Conservation (phyloP, 2,329 filamentous ascomycete genomes). For the Sporothrix brasiliensis region DNA sequence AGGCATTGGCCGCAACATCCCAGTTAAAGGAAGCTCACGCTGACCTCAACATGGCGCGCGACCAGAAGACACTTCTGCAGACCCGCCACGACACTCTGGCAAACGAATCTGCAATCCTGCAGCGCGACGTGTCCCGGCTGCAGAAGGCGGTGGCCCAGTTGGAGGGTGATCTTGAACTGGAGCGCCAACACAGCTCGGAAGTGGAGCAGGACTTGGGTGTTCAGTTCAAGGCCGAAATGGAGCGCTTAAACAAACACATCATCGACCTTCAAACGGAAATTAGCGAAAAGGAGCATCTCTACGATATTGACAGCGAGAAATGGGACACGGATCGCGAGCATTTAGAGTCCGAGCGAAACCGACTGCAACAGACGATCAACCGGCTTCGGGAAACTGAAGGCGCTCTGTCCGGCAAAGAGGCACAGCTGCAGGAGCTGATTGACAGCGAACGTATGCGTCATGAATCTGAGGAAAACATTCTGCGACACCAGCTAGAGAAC, state of each 20-base stretch:
- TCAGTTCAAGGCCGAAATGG: slow-evolving; percentile 53
- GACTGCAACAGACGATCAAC: slow-evolving; percentile 71
- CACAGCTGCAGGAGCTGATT: slow-evolving; percentile 67
- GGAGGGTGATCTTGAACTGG: slow-evolving; percentile 53
- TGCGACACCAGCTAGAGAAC: slow-evolving; percentile 74
- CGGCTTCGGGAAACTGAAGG: slow-evolving; percentile 69
- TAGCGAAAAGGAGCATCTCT: slow-evolving; percentile 69
- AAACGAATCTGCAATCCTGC: slow-evolving; percentile 66
- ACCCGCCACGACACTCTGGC: slow-evolving; percentile 68
- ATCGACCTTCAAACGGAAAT: slow-evolving; percentile 66
- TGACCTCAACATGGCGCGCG: slow-evolving; percentile 59
- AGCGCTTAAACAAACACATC: slow-evolving; percentile 60
- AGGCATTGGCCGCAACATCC: slow-evolving; percentile 47
- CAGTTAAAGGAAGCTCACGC: slow-evolving; percentile 60
- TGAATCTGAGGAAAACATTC: slow-evolving; percentile 67
- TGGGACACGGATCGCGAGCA: slow-evolving; percentile 70
- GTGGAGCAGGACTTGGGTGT: slow-evolving; percentile 62
- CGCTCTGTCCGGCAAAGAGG: slow-evolving; percentile 67
- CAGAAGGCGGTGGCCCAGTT: slow-evolving; percentile 53
- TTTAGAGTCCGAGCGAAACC: slow-evolving; percentile 66
- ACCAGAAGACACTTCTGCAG: slow-evolving; percentile 71
- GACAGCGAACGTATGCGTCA: slow-evolving; percentile 73
- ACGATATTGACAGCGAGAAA: slow-evolving; percentile 70
- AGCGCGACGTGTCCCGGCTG: slow-evolving; percentile 61
- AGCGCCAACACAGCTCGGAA: slow-evolving; percentile 61